phyloP scores from a whole-genome alignment of 768 basidiomycete species.

The Lactifluus volemus region DNA sequence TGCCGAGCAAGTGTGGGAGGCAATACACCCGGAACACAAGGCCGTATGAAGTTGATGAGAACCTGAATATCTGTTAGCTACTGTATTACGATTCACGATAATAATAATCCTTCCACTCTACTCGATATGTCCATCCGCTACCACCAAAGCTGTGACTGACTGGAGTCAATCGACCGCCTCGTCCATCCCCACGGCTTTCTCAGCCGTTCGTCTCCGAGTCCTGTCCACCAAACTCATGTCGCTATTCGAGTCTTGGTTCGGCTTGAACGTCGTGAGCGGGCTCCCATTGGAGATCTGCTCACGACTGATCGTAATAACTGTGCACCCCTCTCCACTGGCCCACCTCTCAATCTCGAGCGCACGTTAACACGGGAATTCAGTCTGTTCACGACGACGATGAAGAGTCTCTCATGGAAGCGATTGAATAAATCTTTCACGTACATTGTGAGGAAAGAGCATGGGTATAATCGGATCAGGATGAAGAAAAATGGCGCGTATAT shows the following conservation, averaged over 20 bases:
- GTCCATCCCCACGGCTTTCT: slow-evolving; percentile 4
- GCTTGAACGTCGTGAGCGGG: not conserved
- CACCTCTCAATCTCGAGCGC: not conserved
- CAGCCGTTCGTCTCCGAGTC: not conserved
- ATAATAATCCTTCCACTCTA: not conserved
- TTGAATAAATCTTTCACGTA: not conserved
- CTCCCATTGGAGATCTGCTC: not conserved
- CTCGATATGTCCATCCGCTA: not conserved
- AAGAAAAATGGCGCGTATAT: slow-evolving; percentile 14
- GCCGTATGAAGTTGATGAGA: not conserved
- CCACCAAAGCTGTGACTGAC: not conserved
- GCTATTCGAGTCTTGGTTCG: not conserved
- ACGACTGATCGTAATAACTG: not conserved
- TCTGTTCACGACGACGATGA: not conserved
- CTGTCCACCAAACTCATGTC: not conserved
- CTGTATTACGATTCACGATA: not conserved
- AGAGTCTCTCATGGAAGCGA: too few species aligned
- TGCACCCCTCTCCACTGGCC: not conserved
- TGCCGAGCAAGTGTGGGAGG: slow-evolving; percentile 27
- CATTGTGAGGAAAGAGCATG: slow-evolving; percentile 11
- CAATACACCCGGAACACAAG: not conserved
- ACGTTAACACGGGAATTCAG: slow-evolving; percentile 5
- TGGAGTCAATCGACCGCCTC: not conserved
- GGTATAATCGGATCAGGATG: slow-evolving; percentile 4
- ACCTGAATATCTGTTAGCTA: not conserved